Base-by-base conservation (phyloP, 2,329 filamentous ascomycete genomes). In the Penicillium sp. region DNA sequence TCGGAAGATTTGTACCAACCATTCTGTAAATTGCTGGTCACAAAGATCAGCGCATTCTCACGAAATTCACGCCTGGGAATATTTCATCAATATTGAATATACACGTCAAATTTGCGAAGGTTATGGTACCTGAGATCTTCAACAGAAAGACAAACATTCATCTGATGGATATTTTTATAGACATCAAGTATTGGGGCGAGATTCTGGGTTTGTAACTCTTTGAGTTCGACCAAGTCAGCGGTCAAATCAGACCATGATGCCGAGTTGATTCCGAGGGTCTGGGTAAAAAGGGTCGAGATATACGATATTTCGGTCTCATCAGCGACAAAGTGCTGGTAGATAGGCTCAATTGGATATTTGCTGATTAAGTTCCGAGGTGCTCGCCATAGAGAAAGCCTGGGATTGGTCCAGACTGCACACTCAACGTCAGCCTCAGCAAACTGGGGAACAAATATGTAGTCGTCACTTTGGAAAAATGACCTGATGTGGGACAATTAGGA, bases 1-100 rank as follows among this genome's bases (percentile, higher is more conserved):
- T 51, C 48, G 14, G 48, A 45, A 18, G 32, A 18, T 16, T 45
- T 45, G 40, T 51, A 51, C 48, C 48, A 51, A 36, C 48, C 48
- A 45, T 40, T 23, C 19, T 51, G 29, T 30, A 5, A 11, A 19
- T 19, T 10, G 11, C 38, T 30, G 18, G 29, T 35, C 34, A 51
- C 48, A 51, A 51, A 51, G 4, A 51, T 45, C 41, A 51, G 18
- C 13, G 26, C 6, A 27, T 51, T 39, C 13, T 39, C 40, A 4
- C 23, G 32, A 32, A 51, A 51, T 35, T 27, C 41, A 23, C 35
- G 41, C 41, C 48, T 51, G 18, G n/a, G 7, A 19, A 16, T 19
- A 39, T 13, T n/a, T 36, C 10, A 14, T 36, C n/a, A 36, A n/a
- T 19, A 4, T 29, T 42, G 18, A 36, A n/a, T n/a, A 36, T 13